Base-by-base conservation (phyloP, 306 rosid species). In the Ammopiptanthus mongolicus region DNA sequence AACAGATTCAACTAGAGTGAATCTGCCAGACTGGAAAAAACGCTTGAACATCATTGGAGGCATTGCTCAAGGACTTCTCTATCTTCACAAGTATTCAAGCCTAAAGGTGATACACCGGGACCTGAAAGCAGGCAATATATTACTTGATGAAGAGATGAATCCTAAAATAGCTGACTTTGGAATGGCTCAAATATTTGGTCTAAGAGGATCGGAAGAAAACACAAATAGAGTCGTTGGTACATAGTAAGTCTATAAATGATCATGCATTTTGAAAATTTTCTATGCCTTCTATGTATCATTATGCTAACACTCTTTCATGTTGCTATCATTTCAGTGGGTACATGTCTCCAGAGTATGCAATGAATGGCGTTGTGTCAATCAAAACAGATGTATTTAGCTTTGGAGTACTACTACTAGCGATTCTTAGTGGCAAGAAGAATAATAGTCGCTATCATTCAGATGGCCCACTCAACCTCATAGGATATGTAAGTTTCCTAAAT, bases 141-240 rank as follows among this genome's bases (percentile, higher is more conserved):
- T 81, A 13, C 83, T 86, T 63, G 87, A 86, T 68, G 46, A 74
- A 25, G 71, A 60, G 34, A 78, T 87, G 86, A 87, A 73, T 25
- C 84, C 83, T 0, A 79, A 84, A 77, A 73, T 87, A 65, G 77
- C 88, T 2, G 84, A 84, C 73, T 87, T 84, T 60, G 87, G 86
- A 18, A 46, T 87, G 85, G 88, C 84, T 41, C 61, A 76, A 63
- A 84, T 87, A 59, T 84, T 84, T 59, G 72, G 79, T 21, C 0
- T 52, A 7, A 65, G 34, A 28, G 74, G 71, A 13, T 48, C 33
- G 0, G 80, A 87, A 60, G 84, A 74, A 69, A 84, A 79, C 7
- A 84, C 85, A 63, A 82, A 69, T n/a, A 69, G 84, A 65, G 65
- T 80, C 25, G 84, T 75, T 22, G 80, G 86, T n/a, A 81, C 82